Base-by-base conservation (phyloP, 345 rosid genomes). In the Arabis alpina region DNA sequence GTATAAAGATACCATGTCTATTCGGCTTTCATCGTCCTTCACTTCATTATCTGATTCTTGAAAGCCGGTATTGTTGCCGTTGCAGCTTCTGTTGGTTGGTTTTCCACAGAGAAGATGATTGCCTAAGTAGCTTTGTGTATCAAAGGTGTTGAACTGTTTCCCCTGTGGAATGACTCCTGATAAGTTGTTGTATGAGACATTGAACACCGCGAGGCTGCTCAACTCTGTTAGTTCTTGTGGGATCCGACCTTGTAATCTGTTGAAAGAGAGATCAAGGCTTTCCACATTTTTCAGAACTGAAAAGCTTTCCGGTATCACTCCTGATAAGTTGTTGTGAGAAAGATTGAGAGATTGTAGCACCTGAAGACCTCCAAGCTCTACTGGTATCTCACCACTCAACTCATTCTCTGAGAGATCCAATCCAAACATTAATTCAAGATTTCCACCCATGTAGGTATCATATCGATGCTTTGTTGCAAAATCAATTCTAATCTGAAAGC, bases 71-170 rank as follows among this genome's bases (percentile, higher is more conserved):
- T 10, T 45, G 2, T 8, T 3, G 4, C 34, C 5, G 1, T 27
- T 1, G 15, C 61, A 53, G 8, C 40, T 28, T 51, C 0, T 34
- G 37, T 9, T 50, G 1, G 52, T 54, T 28, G 71, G 52, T 66
- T 10, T 19, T 42, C 71, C 71, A 54, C 61, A 66, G 3, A 66
- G 71, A 42, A 66, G 12, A 54, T 32, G 16, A 54, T 66, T 66
- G 2, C 52, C 53, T 14, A 54, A 15, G 53, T 27, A 54, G 58
- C 61, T 53, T n/a, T 24, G 37, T 1, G 19, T 9, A 13, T 64
- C 58, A 4, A 65, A 65, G 1, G 70, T 65, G 49, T 39, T 37
- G 8, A 65, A 65, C 11, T 65, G 70, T n/a, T 6, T 65, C 23
- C 59, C 70, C 0, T 25, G 27, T 4, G 59, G 70, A 40, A 65